Evolutionary conservation across 176 grass and related monocot genomes (phyloP).

Genomic region (Oryza glumipatula): DNA sequence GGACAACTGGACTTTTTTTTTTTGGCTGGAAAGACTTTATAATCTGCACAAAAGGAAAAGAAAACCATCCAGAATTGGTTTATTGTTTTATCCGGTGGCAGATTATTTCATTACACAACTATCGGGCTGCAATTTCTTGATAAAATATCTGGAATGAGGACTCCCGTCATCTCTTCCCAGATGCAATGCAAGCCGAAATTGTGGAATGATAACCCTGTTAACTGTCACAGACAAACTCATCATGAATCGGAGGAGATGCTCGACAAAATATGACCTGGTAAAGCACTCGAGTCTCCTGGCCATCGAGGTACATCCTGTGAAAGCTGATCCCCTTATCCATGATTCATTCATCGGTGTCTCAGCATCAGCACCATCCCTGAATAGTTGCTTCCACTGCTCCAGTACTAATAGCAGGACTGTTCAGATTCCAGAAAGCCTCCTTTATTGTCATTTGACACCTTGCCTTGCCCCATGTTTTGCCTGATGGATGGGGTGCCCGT

Average conservation of each 20-base stretch:
- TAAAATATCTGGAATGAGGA: background rate
- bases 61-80: background rate
- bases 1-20: no score
- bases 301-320: constrained; percentile 11
- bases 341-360: constrained; percentile 37
- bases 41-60: background rate
- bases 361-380: constrained; percentile 15
- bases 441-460: constrained; percentile 27
- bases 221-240: background rate
- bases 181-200: background rate
- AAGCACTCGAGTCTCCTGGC: constrained; percentile 7
- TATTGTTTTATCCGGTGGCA: background rate
- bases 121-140: background rate
- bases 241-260: background rate
- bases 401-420: background rate
- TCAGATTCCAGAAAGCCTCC: background rate
- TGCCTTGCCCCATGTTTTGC: background rate
- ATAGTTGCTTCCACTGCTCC: constrained; percentile 8
- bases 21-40: background rate
- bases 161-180: background rate
- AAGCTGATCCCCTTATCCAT: constrained; percentile 11
- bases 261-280: background rate
- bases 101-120: background rate
- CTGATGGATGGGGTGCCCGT: background rate
- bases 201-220: background rate